Evolutionary conservation across 371 early-diverging fungal species (phyloP).

Genomic region (Apophysomyces trapeziformis): DNA sequence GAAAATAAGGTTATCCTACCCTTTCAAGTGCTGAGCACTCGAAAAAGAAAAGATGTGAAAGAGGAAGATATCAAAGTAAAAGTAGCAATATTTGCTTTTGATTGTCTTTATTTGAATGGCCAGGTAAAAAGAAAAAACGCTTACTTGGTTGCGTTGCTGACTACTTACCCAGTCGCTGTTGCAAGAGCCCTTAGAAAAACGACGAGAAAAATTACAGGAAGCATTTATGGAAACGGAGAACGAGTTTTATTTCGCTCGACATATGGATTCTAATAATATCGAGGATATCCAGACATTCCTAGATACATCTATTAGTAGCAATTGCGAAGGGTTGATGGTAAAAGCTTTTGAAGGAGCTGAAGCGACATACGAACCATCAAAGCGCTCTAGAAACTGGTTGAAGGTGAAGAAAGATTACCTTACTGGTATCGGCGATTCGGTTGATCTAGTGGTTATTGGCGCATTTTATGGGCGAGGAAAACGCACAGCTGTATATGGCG

Average conservation of each 20-base stretch:
- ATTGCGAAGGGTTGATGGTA: constrained; percentile 99
- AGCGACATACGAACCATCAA: constrained; percentile 97
- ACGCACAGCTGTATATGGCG: constrained; percentile 98
- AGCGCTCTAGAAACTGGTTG: constrained; percentile 98
- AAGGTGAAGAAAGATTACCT: constrained; percentile 99
- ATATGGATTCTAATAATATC: constrained; percentile 79
- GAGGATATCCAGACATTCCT: constrained; percentile 97
- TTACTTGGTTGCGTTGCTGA: neutral
- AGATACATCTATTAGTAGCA: constrained; percentile 85
- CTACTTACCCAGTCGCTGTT: constrained; percentile 69
- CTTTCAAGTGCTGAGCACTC: constrained; percentile 98
- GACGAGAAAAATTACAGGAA: constrained; percentile 80
- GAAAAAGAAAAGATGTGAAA: constrained; percentile 96
- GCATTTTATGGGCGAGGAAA: constrained; percentile 98
- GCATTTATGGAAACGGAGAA: constrained; percentile 84
- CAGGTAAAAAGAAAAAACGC: constrained; percentile 46
- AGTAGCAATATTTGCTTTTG: constrained; percentile 99
- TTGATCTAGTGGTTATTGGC: constrained; percentile 99
- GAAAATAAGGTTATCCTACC: constrained; percentile 89
- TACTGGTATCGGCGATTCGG: constrained; percentile 91
- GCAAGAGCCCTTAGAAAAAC: constrained; percentile 73
- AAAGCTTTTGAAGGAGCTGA: constrained; percentile 88
- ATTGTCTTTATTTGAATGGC: constrained; percentile 96
- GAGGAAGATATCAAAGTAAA: constrained; percentile 91
- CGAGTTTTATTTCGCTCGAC: constrained; percentile 91